Conservation (phyloP, 2,329 filamentous ascomycete species). For the Lachnellula occidentalis region DNA sequence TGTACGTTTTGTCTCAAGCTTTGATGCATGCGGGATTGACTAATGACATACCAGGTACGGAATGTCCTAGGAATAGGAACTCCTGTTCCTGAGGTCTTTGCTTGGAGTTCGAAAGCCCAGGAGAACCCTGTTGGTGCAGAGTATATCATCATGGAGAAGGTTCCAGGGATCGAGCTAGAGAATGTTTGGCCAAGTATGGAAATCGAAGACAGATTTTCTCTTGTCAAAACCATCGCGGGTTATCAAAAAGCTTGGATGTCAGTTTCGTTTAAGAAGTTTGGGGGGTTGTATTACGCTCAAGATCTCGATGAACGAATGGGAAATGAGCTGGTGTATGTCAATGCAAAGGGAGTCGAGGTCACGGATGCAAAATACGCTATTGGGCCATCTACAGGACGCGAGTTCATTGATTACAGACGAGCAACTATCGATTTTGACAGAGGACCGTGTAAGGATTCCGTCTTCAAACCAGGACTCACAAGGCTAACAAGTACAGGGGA, state of each 20-base stretch:
- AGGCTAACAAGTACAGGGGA: slow-evolving; percentile 3
- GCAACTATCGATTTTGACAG: slow-evolving; percentile 1
- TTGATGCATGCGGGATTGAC: background rate
- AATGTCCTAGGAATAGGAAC: slow-evolving; percentile 1
- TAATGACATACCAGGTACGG: slow-evolving; percentile 1
- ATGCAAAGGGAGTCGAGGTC: slow-evolving; percentile 3
- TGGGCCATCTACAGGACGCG: slow-evolving; percentile 7
- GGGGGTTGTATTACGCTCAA: slow-evolving; percentile 5
- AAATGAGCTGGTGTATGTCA: slow-evolving; percentile 1
- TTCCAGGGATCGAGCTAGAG: slow-evolving; percentile 28
- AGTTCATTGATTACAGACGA: slow-evolving; percentile 1
- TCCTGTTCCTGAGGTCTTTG: slow-evolving; percentile 2
- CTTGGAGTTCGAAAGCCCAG: slow-evolving; percentile 8
- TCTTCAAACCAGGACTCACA: background rate
- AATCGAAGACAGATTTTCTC: slow-evolving; percentile 4
- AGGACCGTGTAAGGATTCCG: slow-evolving; percentile 9
- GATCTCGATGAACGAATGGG: background rate
- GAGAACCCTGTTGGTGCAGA: slow-evolving; percentile 30
- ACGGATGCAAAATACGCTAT: slow-evolving; percentile 3
- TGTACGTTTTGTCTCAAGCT: slow-evolving; percentile 2
- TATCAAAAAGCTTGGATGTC: slow-evolving; percentile 4
- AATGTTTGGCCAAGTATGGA: slow-evolving; percentile 11
- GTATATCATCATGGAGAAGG: slow-evolving; percentile 37
- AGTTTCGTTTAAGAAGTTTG: slow-evolving; percentile 2
- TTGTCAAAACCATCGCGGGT: slow-evolving; percentile 1